phyloP scores from a whole-genome alignment of 495 filamentous ascomycete genomes.

The Clavariopsis aquatica region DNA sequence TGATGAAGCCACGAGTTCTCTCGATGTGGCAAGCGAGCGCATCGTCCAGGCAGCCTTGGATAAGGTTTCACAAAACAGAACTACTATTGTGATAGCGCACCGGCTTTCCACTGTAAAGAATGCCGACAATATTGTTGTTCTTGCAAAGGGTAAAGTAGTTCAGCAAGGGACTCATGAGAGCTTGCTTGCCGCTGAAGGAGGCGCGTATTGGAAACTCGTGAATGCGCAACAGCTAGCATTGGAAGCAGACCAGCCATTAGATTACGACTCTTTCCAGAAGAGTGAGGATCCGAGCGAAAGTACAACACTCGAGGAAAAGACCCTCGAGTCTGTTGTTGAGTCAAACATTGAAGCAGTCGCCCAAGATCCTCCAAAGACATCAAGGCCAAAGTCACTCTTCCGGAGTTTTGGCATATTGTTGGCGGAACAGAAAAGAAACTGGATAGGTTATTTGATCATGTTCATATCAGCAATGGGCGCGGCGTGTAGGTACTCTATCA shows the following conservation, averaged over 20 bases:
- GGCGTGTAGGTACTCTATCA: slow-evolving; percentile 63
- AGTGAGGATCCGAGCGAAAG: not conserved
- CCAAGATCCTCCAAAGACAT: not conserved
- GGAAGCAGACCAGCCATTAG: slow-evolving; percentile 26
- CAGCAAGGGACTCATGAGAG: slow-evolving; percentile 82
- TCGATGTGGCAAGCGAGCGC: slow-evolving; percentile 92
- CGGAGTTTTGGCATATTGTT: slow-evolving; percentile 65
- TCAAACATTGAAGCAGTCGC: too few species aligned
- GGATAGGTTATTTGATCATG: slow-evolving; percentile 17
- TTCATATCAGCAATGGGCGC: slow-evolving; percentile 11
- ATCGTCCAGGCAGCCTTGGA: slow-evolving; percentile 95
- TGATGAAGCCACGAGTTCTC: slow-evolving; percentile 66
- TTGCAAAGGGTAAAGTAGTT: slow-evolving; percentile 75
- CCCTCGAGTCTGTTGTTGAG: not conserved
- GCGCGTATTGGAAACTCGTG: slow-evolving; percentile 40
- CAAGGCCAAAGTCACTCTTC: slow-evolving; percentile 50
- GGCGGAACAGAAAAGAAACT: slow-evolving; percentile 9
- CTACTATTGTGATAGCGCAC: slow-evolving; percentile 94
- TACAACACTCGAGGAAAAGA: not conserved
- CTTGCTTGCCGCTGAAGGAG: slow-evolving; percentile 49
- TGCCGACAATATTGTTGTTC: slow-evolving; percentile 93
- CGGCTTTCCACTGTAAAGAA: slow-evolving; percentile 89
- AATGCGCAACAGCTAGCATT: slow-evolving; percentile 34
- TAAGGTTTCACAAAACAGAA: slow-evolving; percentile 80
- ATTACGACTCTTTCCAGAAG: not conserved